Base-by-base conservation (phyloP, 2,329 filamentous ascomycete genomes). In the Parafenestella ontariensis region DNA sequence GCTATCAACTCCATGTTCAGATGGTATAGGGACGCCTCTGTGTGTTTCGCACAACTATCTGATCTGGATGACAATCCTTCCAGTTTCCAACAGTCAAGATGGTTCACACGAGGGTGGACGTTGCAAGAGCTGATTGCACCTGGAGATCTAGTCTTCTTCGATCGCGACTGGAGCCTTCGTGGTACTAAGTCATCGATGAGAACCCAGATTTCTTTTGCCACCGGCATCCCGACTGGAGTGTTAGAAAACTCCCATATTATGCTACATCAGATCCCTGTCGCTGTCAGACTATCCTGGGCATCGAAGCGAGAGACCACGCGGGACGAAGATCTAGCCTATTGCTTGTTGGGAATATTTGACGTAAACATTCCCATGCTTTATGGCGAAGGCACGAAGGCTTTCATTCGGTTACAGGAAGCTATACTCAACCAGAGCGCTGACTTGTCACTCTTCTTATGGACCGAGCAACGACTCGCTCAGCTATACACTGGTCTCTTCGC, bases 261-360 rank as follows among this genome's bases (percentile, higher is more conserved):
- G n/a, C 23, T 60, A 23, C 15, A 34, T 21, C 40, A 57, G 9
- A 37, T 62, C 17, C 61, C 43, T 17, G 51, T 65, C 29, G 53
- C 54, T 4, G 48, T 52, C 23, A 46, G 56, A 9, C 48, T 66
- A 18, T 59, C 52, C 6, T 70, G 68, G 68, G 57, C 61, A 11
- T 51, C 50, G 23, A 34, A 20, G 2, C 64, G 68, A 23, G 29
- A 60, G 17, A 68, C 66, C 0, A 66, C 52, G 18, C 39, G 54
- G 7, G 50, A 56, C 28, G 64, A 68, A 36, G 64, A 68, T 29
- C 20, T 28, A 9, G 62, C 59, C 5, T 65, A 65, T 21, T 61
- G 51, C 15, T 47, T 65, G 20, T 46, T 64, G 5, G 62, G 62
- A 1, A 42, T 60, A 13, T 60, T 60, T 21, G 54, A 55, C 9